Base-by-base conservation (phyloP, 2,329 filamentous ascomycete genomes). In the Metarhizium album region DNA sequence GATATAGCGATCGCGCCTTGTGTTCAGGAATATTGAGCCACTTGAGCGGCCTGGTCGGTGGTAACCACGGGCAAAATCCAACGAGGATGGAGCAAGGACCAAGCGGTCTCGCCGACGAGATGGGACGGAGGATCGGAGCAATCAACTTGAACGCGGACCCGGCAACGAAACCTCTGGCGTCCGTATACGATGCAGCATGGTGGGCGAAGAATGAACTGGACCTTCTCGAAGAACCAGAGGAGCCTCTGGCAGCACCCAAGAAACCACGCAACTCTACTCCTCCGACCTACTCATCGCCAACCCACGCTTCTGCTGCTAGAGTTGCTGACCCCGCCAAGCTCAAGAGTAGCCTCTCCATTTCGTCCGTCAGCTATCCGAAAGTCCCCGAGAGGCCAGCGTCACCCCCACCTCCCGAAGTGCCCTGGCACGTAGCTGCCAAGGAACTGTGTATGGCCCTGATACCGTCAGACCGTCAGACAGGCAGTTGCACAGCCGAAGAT, bases 1-100 rank as follows among this genome's bases (percentile, higher is more conserved):
- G 93, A 0, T 98, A 98, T 63, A 96, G 90, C 63, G 88, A 98
- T 67, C 82, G 90, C 52, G 93, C 93, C 8, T 71, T 98, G 46
- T 85, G 80, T 48, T 95, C 89, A 33, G 93, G 93, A 43, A 84
- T 96, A 3, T 71, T 96, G 52, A 95, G 90, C 64, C 93, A 98
- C 67, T 66, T 98, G 18, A 88, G 87, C 58, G 93, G 91, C 5
- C 76, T 98, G 38, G 82, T 82, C 40, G 80, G 81, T 40, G 80
- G 81, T 40, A 72, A 73, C 22, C 78, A 40, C 18, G 18, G 8
- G 16, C 37, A 74, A 38, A 65, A 64, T 24, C 68, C 62, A 51
- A 66, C 72, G 31, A 68, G 70, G 48, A 49, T 55, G 50, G 22
- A 58, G 56, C 53, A 64, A 56, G 54, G 58, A 35, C 40, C 56